Evolutionary conservation across 768 basidiomycete genomes (phyloP).

Genomic region (Chalciporus chontae): DNA sequence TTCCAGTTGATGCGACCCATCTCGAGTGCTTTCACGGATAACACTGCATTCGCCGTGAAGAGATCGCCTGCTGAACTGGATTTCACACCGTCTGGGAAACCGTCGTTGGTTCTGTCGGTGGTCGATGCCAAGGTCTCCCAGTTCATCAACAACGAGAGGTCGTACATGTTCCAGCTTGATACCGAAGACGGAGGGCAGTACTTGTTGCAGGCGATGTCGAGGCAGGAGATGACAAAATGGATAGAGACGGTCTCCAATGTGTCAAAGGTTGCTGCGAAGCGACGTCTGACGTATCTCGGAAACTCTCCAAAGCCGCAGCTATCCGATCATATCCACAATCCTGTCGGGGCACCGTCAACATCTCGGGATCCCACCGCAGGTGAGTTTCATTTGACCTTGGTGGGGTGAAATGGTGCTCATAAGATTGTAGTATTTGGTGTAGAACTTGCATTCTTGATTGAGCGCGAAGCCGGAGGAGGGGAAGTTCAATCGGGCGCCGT

Average conservation of each 20-base stretch:
- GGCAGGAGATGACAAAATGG: constrained; percentile 74
- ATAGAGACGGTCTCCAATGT: constrained; percentile 69
- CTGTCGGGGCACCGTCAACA: constrained; percentile 42
- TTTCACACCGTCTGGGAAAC: constrained; percentile 69
- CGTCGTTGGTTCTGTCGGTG: constrained; percentile 69
- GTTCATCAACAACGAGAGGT: constrained; percentile 77
- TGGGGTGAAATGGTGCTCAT: constrained; percentile 3
- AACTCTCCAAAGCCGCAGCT: constrained; percentile 70
- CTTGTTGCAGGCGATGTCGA: constrained; percentile 68
- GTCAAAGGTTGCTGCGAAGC: constrained; percentile 69
- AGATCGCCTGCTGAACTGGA: constrained; percentile 72
- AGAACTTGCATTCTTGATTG: constrained; percentile 63
- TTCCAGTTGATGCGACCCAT: constrained; percentile 87
- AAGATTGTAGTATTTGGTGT: constrained; percentile 63
- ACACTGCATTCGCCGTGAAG: constrained; percentile 42
- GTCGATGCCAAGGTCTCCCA: constrained; percentile 67
- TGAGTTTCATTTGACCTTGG: constrained; percentile 31
- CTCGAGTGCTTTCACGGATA: constrained; percentile 78
- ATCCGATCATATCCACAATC: constrained; percentile 69
- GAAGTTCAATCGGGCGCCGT: constrained; percentile 54
- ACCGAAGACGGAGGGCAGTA: constrained; percentile 88
- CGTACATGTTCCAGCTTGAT: constrained; percentile 78
- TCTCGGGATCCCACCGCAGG: constrained; percentile 76
- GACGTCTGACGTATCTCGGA: constrained; percentile 77
- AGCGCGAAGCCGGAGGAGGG: constrained; percentile 55